These are phyloP conservation scores for Colletotrichum sp. DNA, from an alignment of 2,329 filamentous ascomycete species.

Conservation along the genomic window DNA sequence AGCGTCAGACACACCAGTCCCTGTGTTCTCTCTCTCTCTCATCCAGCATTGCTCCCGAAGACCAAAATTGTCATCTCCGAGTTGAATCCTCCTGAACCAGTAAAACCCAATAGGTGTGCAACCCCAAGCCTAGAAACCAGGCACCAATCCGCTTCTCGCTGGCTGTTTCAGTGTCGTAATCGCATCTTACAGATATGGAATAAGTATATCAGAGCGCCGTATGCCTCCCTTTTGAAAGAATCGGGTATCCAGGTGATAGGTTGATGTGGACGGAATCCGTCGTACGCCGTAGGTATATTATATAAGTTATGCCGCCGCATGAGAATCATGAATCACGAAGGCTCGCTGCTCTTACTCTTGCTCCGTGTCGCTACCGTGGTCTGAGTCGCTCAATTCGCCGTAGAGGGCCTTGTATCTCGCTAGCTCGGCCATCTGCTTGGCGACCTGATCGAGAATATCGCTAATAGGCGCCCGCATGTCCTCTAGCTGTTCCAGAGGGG, in stretches of 20 bases:
- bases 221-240: conserved; percentile 4
- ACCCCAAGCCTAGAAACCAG: not conserved
- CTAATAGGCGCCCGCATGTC: conserved; percentile 81
- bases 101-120: not conserved
- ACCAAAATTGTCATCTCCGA: not conserved
- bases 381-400: conserved; percentile 45
- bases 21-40: not conserved
- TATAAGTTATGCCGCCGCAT: conserved; percentile 14
- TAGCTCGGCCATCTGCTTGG: conserved; percentile 67
- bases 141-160: not conserved
- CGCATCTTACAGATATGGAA: conserved; percentile 17
- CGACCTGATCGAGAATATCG: conserved; percentile 69
- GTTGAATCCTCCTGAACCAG: not conserved
- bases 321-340: conserved; percentile 17
- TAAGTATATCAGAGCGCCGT: conserved; percentile 16
- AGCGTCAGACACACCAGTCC: not conserved
- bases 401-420: conserved; percentile 62
- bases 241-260: conserved; percentile 18
- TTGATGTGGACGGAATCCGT: conserved; percentile 11
- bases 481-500: conserved; percentile 64
- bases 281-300: conserved; percentile 21
- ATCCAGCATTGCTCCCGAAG: not conserved
- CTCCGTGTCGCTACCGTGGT: conserved; percentile 38
- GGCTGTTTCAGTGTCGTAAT: conserved; percentile 12
- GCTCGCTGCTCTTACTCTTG: conserved; percentile 25